Evolutionary conservation across 352 stramenopile genomes (phyloP).

Genomic region (Phytophthora lateralis): DNA sequence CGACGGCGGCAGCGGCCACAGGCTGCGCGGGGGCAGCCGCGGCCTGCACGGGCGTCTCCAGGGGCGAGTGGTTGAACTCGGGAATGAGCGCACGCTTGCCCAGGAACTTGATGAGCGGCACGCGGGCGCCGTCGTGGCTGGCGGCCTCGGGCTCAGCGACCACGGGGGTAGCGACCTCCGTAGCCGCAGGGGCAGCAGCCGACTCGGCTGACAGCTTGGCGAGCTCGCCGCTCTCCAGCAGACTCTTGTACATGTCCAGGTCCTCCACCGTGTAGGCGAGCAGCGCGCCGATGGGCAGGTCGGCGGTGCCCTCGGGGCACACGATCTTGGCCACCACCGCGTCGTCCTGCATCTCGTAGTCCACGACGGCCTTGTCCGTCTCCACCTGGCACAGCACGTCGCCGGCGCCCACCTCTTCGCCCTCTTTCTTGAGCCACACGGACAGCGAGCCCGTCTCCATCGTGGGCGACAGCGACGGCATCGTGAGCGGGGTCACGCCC

Average conservation of each 20-base stretch:
- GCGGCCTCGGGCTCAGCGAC: conserved; percentile 3
- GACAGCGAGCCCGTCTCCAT: conserved; percentile 96
- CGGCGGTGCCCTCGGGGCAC: conserved; percentile 77
- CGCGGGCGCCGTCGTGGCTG: conserved; percentile 33
- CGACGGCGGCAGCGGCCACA: conserved; percentile 6
- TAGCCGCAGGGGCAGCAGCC: conserved; percentile 8
- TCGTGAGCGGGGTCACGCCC: conserved; percentile 75
- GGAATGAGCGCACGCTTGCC: conserved; percentile 79
- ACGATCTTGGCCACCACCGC: conserved; percentile 95
- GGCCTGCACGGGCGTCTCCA: conserved; percentile 32
- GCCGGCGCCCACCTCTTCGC: conserved; percentile 89
- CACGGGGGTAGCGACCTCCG: conserved; percentile 5
- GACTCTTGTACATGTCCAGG: conserved; percentile 68
- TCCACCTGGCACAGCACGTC: conserved; percentile 97
- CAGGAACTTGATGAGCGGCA: conserved; percentile 86
- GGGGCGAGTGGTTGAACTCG: conserved; percentile 38
- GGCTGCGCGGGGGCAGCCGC: neutral
- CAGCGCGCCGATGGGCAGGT: conserved; percentile 92
- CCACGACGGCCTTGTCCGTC: conserved; percentile 99
- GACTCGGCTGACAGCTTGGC: conserved; percentile 42
- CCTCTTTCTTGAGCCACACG: conserved; percentile 93
- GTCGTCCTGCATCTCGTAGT: conserved; percentile 99
- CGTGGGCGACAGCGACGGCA: conserved; percentile 97
- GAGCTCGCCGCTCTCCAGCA: conserved; percentile 66
- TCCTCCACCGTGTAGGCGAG: conserved; percentile 97